These are phyloP conservation scores for Leccinum obscurum DNA, from an alignment of 768 basidiomycete species.

Conservation along the genomic window DNA sequence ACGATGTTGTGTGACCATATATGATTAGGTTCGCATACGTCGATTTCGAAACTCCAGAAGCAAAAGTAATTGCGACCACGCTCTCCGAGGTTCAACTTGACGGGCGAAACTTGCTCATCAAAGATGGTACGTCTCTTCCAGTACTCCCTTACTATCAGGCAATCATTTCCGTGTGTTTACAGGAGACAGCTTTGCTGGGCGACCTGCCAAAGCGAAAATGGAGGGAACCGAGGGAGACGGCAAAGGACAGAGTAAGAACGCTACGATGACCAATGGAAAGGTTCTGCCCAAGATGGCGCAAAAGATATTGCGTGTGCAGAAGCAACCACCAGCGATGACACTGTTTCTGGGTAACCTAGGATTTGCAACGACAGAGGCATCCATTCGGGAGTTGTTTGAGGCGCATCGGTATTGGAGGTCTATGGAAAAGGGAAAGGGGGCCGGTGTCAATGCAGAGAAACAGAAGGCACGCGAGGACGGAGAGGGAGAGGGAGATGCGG, in stretches of 20 bases:
- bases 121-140: constrained; percentile 63
- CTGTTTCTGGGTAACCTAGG: constrained; percentile 93
- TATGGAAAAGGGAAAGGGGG: constrained; percentile 35
- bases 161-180: not conserved
- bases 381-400: constrained; percentile 72
- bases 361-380: constrained; percentile 83
- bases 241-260: constrained; percentile 24
- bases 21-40: constrained; percentile 87
- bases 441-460: constrained; percentile 33
- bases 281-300: constrained; percentile 66
- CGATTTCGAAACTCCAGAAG: constrained; percentile 81
- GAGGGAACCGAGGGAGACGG: constrained; percentile 33
- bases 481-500: not conserved
- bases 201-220: constrained; percentile 48
- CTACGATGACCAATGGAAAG: constrained; percentile 28
- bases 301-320: constrained; percentile 75
- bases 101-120: constrained; percentile 88
- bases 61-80: constrained; percentile 71
- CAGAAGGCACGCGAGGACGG: constrained; percentile 7
- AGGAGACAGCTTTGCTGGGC: constrained; percentile 77
- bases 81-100: constrained; percentile 81
- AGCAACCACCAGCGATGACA: constrained; percentile 80
- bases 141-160: not conserved
- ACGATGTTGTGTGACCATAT: constrained; percentile 9
- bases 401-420: constrained; percentile 45